These are phyloP conservation scores for Aspergillus melleus DNA, from an alignment of 2,329 filamentous ascomycete genomes.

Conservation along the genomic window DNA sequence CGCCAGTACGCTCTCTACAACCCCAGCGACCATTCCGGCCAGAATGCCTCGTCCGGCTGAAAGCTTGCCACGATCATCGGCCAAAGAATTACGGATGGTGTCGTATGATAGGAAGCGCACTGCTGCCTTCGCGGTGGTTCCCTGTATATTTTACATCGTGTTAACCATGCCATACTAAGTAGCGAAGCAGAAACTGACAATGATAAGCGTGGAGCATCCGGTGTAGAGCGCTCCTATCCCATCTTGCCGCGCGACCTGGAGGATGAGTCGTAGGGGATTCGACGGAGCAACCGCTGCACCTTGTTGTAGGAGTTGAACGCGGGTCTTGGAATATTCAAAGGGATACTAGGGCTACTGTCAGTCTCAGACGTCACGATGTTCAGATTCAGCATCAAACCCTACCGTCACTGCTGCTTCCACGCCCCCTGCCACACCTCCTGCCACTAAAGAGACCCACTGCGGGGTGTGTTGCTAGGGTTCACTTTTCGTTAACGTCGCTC, in stretches of 20 bases:
- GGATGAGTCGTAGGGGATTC: conserved; percentile 61
- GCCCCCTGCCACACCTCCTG: conserved; percentile 55
- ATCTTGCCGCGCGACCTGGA: conserved; percentile 56
- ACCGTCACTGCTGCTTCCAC: conserved; percentile 54
- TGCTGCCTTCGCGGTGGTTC: conserved; percentile 64
- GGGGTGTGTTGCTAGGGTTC: conserved; percentile 18
- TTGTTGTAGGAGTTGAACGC: conserved; percentile 52
- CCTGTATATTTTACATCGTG: conserved; percentile 24
- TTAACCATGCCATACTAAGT: too few species aligned
- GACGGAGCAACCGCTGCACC: conserved; percentile 45
- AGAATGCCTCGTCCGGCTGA: conserved; percentile 58
- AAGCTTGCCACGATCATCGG: conserved; percentile 56
- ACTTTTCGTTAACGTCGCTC: too few species aligned
- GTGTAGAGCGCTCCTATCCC: conserved; percentile 62
- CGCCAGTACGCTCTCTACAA: conserved; percentile 62
- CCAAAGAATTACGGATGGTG: conserved; percentile 58
- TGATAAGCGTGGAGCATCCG: conserved; percentile 60
- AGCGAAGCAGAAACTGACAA: conserved; percentile 23
- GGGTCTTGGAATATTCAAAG: conserved; percentile 68
- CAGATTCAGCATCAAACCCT: conserved; percentile 3
- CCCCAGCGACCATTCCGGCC: conserved; percentile 64
- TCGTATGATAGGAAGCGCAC: conserved; percentile 68
- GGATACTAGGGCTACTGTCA: conserved; percentile 51
- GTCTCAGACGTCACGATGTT: not conserved
- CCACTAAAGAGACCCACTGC: conserved; percentile 49